These are phyloP conservation scores for Geum urbanum DNA, from an alignment of 306 rosid species.

Conservation along the genomic window DNA sequence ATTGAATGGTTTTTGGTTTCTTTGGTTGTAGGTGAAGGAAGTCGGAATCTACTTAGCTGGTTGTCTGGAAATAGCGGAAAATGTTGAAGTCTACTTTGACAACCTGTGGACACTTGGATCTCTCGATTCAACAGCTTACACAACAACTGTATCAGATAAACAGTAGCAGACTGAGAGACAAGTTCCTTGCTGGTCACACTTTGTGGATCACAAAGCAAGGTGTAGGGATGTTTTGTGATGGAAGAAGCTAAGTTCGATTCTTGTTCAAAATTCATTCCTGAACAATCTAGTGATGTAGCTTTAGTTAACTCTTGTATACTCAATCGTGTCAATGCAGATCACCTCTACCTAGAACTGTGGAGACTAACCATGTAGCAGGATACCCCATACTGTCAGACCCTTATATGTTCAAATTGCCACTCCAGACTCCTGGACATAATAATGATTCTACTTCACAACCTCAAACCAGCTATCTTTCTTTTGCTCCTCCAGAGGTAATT, in stretches of 20 bases:
- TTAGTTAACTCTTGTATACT: slow-evolving; percentile 12
- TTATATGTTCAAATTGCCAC: slow-evolving; percentile 36
- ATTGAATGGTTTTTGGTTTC: not conserved
- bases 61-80: slow-evolving; percentile 63
- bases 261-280: too few relatives aligned
- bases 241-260: slow-evolving; percentile 10
- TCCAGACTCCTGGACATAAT: slow-evolving; percentile 61
- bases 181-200: slow-evolving; percentile 97
- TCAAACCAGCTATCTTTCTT: slow-evolving; percentile 67
- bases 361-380: slow-evolving; percentile 59
- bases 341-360: slow-evolving; percentile 56
- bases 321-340: slow-evolving; percentile 44
- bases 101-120: too few relatives aligned
- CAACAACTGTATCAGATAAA: slow-evolving; percentile 57
- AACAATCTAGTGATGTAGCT: not conserved
- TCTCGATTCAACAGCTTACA: too few relatives aligned
- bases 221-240: slow-evolving; percentile 58
- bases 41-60: slow-evolving; percentile 74
- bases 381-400: slow-evolving; percentile 73
- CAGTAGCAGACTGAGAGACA: slow-evolving; percentile 78
- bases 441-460: slow-evolving; percentile 46
- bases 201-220: slow-evolving; percentile 44
- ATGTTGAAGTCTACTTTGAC: slow-evolving; percentile 67
- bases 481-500: slow-evolving; percentile 94
- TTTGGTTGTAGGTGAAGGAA: slow-evolving; percentile 74